Evolutionary conservation across 2,329 filamentous ascomycete genomes (phyloP).

Genomic region (Ophiostoma perfectum): DNA sequence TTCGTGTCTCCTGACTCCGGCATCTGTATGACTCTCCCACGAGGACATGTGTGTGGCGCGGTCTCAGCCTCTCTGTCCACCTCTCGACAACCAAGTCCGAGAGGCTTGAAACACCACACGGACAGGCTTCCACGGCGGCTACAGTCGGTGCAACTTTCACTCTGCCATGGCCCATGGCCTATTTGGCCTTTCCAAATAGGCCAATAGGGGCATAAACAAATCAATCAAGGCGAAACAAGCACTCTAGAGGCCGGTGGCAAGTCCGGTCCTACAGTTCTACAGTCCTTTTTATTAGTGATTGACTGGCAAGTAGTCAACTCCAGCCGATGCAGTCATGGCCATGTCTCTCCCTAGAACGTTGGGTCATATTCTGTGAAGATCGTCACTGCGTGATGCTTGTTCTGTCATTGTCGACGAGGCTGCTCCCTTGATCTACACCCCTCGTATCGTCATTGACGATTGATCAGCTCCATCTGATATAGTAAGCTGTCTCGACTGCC

Average conservation of each 20-base stretch:
- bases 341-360: neutral
- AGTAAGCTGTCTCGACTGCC: no score
- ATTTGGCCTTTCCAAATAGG: neutral
- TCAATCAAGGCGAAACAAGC: slow-evolving; percentile 5
- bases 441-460: neutral
- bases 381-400: neutral
- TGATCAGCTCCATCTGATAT: neutral
- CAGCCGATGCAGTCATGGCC: slow-evolving; percentile 1
- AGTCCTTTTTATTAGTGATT: neutral
- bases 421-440: neutral
- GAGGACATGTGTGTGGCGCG: slow-evolving; percentile 3
- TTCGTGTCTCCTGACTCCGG: neutral
- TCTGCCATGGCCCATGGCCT: neutral
- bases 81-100: neutral
- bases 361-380: neutral
- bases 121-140: neutral
- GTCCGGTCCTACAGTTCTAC: neutral
- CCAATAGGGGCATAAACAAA: no score
- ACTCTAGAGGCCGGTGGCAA: neutral
- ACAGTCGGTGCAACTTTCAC: neutral
- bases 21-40: neutral
- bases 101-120: neutral
- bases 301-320: neutral
- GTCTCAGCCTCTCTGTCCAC: neutral
- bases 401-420: neutral